Percentiles rank a stretch among this genome's conserved stretches.
Evolutionary conservation across 495 filamentous ascomycete species (phyloP).

Genomic region (Xylaria castorea): DNA sequence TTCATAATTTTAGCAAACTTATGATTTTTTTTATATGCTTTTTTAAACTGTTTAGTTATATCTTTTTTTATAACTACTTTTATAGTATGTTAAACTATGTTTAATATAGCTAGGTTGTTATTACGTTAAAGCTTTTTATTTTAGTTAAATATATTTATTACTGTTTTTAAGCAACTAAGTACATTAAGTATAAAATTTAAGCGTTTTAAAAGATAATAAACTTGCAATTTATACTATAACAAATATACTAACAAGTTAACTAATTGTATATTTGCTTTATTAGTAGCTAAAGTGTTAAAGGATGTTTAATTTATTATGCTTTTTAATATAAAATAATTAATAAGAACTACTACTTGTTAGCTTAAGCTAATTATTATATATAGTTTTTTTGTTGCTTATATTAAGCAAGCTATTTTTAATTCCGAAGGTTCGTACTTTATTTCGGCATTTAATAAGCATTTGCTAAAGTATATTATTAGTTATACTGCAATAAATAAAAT

Average conservation of each 20-base stretch:
- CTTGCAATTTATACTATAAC: neutral
- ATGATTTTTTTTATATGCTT: no score
- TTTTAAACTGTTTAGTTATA: neutral
- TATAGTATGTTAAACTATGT: neutral
- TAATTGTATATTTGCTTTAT: neutral
- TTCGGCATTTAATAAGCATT: neutral
- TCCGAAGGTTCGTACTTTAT: neutral
- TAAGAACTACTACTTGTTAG: neutral
- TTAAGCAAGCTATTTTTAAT: neutral
- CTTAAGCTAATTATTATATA: neutral
- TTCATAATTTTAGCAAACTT: no score
- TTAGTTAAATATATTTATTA: neutral
- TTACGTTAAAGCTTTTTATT: neutral
- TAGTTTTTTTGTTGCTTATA: neutral
- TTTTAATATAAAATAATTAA: neutral
- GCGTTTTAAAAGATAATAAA: neutral
- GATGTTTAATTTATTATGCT: neutral
- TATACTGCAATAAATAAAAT: neutral
- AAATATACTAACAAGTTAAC: neutral
- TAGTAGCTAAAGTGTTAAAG: neutral
- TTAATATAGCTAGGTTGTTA: neutral
- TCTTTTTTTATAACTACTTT: neutral
- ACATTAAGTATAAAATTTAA: slow-evolving; percentile 5
- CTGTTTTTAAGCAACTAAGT: neutral
- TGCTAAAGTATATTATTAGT: neutral